Percentiles rank a stretch among this genome's conserved stretches.
phyloP scores from a whole-genome alignment of 371 early-diverging fungal species.

The Syncephalastrum racemosum region DNA sequence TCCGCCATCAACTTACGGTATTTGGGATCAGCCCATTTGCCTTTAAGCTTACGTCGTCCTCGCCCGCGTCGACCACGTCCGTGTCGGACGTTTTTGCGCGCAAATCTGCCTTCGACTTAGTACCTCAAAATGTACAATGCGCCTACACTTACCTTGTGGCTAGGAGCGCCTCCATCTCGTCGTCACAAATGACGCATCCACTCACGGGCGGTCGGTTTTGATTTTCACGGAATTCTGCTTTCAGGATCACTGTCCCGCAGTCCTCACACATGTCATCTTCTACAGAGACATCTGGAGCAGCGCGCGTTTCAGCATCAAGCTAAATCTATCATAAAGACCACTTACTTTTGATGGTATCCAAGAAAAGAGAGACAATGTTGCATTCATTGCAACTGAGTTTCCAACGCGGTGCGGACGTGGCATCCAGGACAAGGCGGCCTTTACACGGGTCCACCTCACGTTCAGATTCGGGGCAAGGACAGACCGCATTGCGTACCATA shows the following conservation, averaged over 20 bases:
- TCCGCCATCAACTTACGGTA: neutral
- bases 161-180: conserved; percentile 42
- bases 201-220: conserved; percentile 35
- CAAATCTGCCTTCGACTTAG: no score
- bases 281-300: conserved; percentile 31
- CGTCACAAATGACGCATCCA: conserved; percentile 53
- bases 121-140: neutral
- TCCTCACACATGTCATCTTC: conserved; percentile 36
- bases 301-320: neutral
- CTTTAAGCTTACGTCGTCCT: no score
- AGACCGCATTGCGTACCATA: conserved; percentile 44
- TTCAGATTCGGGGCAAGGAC: conserved; percentile 48
- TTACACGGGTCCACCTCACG: conserved; percentile 33
- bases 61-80: no score
- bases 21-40: no score
- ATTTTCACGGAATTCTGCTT: conserved; percentile 51
- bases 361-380: conserved; percentile 47
- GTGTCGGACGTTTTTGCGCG: no score
- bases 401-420: conserved; percentile 55
- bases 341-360: conserved; percentile 46
- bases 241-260: conserved; percentile 38
- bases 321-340: neutral
- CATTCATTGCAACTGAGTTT: conserved; percentile 54
- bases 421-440: conserved; percentile 50
- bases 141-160: conserved; percentile 28